Evolutionary conservation across 768 basidiomycete genomes (phyloP).

Genomic region (Auricularia auricula-judae): DNA sequence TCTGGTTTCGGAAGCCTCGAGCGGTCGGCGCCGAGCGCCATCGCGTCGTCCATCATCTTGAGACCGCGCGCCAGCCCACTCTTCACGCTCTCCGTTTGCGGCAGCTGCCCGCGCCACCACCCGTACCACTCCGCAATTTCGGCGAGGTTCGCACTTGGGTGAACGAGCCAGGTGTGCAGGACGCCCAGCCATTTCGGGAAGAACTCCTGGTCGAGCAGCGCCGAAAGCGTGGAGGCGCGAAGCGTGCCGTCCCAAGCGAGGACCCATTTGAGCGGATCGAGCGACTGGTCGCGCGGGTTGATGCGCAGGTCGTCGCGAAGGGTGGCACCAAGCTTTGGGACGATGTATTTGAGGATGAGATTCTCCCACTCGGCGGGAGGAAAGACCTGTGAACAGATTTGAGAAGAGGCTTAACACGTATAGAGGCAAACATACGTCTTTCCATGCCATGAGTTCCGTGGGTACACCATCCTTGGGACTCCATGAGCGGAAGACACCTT

Average conservation of each 20-base stretch:
- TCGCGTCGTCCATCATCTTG: slow-evolving; percentile 90
- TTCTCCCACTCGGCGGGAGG: slow-evolving; percentile 78
- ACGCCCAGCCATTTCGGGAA: slow-evolving; percentile 96
- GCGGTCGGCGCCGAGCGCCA: slow-evolving; percentile 70
- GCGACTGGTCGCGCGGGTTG: slow-evolving; percentile 85
- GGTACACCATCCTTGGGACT: slow-evolving; percentile 59
- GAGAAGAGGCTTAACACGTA: slow-evolving; percentile 1
- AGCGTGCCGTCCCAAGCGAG: slow-evolving; percentile 69
- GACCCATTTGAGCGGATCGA: slow-evolving; percentile 68
- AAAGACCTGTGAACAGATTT: slow-evolving; percentile 45
- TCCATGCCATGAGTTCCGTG: slow-evolving; percentile 69
- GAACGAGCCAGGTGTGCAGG: slow-evolving; percentile 86
- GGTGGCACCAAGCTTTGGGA: slow-evolving; percentile 78
- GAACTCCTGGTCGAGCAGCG: slow-evolving; percentile 83
- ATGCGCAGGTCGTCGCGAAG: slow-evolving; percentile 80
- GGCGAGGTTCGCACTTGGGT: slow-evolving; percentile 76
- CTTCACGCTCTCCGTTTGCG: slow-evolving; percentile 58
- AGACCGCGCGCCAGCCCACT: slow-evolving; percentile 80
- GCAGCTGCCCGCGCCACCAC: slow-evolving; percentile 77
- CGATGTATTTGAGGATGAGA: slow-evolving; percentile 78
- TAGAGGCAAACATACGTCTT: slow-evolving; percentile 43
- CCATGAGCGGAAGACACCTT: slow-evolving; percentile 70
- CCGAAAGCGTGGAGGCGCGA: slow-evolving; percentile 64
- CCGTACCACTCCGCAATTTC: slow-evolving; percentile 91
- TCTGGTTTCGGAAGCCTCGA: slow-evolving; percentile 59